Evolutionary conservation across 1,139 yeast genomes (phyloP), one percentile per base, ranked within the genome.

Genomic region (Entelexis paramagnoliae): DNA sequence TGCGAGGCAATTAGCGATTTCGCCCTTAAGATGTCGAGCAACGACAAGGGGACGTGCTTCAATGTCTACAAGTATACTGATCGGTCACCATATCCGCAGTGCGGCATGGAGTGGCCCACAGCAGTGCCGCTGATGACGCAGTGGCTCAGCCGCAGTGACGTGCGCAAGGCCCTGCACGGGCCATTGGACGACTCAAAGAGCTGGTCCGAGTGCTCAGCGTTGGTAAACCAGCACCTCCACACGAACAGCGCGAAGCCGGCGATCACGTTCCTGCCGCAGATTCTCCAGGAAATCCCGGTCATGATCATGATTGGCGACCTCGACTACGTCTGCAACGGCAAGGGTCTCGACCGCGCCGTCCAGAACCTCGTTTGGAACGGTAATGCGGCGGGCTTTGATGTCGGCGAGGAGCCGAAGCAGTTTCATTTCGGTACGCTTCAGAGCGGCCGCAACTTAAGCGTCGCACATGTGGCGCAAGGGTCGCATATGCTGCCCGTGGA

Each of bases 401-500:
- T 32, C 5, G 32, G 10, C 11, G 40, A 34, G 16, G 13, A 20
- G n/a, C n/a, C 22, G 3, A 22, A 17, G 11, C 19, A 32, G 14
- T 10, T 13, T 3, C 5, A 22, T 2, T 55, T 42, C 19, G 57
- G 57, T 7, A 17, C 50, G 16, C 36, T 29, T 16, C 48, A 33
- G 26, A 33, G 60, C 10, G 89, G 80, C 51, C 75, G 88, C 57
- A 86, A 86, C 62, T 71, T 91, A 61, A 84, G 96, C 0, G 84
- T 82, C 65, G 78, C 86, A 29, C 78, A 80, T 57, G 78, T 89
- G 2, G 79, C 71, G 63, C 79, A 86, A 60, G 78, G 95, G 0
- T 82, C 94, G 4, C 98, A 91, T 64, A 91, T 91, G 99, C 95
- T 89, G 22, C 95, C 98, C 1, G 83, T 79, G 61, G 97, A 91